These are phyloP conservation scores for Aurifilum marmelostoma DNA, from an alignment of 2,329 filamentous ascomycete genomes.

Conservation along the genomic window DNA sequence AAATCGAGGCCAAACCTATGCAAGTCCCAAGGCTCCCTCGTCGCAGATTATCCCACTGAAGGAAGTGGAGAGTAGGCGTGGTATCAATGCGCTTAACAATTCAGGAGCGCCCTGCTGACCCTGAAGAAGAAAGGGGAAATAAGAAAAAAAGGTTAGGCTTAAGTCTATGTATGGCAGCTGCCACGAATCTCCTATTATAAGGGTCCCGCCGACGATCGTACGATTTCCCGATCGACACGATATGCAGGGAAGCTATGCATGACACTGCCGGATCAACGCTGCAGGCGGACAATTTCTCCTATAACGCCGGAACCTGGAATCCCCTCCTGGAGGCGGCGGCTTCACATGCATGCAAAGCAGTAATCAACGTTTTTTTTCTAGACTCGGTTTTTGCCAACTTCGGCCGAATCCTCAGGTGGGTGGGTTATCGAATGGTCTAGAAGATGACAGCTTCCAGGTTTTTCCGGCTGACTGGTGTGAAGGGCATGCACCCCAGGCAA, in stretches of 20 bases:
- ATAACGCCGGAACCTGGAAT: not conserved
- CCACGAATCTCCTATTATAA: not conserved
- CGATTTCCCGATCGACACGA: not conserved
- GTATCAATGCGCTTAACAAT: too few relatives aligned
- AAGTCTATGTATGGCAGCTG: not conserved
- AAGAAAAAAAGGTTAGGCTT: not conserved
- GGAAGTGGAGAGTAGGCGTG: too few relatives aligned
- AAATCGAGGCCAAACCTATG: not conserved
- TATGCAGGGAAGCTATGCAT: not conserved
- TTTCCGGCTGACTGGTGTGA: not conserved
- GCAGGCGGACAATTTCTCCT: not conserved
- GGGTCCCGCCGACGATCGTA: not conserved
- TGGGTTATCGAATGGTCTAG: not conserved
- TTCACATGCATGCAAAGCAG: not conserved
- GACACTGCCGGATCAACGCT: not conserved
- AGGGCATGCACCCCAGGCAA: not conserved
- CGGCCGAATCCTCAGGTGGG: not conserved
- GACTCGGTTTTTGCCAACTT: not conserved
- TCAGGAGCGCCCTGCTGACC: too few relatives aligned
- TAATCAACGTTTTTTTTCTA: not conserved
- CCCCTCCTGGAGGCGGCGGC: not conserved
- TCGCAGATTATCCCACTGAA: not conserved
- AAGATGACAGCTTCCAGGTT: not conserved
- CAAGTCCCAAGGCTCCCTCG: not conserved
- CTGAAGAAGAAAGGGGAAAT: not conserved